Evolutionary conservation across 768 basidiomycete genomes (phyloP).

Genomic region (Rhizopogon roseolus): DNA sequence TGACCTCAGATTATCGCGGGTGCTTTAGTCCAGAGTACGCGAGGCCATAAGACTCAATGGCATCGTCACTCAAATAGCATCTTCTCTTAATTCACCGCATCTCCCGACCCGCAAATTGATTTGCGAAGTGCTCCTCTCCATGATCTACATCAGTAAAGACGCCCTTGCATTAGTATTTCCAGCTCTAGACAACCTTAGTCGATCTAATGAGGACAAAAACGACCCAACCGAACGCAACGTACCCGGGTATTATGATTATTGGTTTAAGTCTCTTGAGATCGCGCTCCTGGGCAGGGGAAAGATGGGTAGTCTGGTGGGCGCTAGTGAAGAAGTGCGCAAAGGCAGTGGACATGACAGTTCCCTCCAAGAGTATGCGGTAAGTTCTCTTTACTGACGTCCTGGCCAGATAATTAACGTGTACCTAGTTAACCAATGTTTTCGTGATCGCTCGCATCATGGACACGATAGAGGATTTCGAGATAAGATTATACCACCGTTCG

Average conservation of each 20-base stretch:
- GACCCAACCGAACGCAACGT: slow-evolving; percentile 29
- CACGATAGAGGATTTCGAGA: slow-evolving; percentile 69
- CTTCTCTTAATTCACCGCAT: slow-evolving; percentile 77
- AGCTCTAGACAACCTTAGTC: slow-evolving; percentile 71
- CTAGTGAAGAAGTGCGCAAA: slow-evolving; percentile 83
- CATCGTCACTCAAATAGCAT: slow-evolving; percentile 75
- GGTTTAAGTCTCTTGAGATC: slow-evolving; percentile 80
- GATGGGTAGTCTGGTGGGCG: slow-evolving; percentile 95
- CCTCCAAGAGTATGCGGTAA: slow-evolving; percentile 83
- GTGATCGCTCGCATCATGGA: slow-evolving; percentile 67
- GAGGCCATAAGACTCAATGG: slow-evolving; percentile 72
- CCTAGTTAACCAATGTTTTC: slow-evolving; percentile 65
- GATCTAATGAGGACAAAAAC: slow-evolving; percentile 42
- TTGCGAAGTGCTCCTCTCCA: slow-evolving; percentile 73
- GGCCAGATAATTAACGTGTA: neutral
- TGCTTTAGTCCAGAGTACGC: slow-evolving; percentile 51
- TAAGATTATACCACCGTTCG: slow-evolving; percentile 80
- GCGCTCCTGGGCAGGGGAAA: slow-evolving; percentile 80
- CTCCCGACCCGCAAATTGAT: slow-evolving; percentile 74
- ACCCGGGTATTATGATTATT: slow-evolving; percentile 71
- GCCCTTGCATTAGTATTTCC: slow-evolving; percentile 64
- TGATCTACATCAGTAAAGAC: slow-evolving; percentile 61
- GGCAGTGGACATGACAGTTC: slow-evolving; percentile 59
- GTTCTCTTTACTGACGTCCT: slow-evolving; percentile 20
- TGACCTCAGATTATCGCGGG: slow-evolving; percentile 7